phyloP scores from a whole-genome alignment of 495 filamentous ascomycete species.

The Tuber magnatum region DNA sequence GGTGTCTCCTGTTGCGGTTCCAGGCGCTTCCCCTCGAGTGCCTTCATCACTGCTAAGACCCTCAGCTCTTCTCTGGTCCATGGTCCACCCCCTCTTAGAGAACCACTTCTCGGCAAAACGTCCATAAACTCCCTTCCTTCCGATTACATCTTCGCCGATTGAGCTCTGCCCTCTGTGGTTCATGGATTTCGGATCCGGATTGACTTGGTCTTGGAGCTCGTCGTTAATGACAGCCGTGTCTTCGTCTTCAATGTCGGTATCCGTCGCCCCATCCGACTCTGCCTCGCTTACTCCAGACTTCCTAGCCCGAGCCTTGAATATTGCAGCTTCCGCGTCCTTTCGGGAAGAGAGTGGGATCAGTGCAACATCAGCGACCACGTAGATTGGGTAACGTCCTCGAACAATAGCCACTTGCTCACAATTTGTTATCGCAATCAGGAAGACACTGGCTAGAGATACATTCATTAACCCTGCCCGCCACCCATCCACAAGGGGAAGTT shows the following conservation, averaged over 20 bases:
- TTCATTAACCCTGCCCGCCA: constrained; percentile 57
- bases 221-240: constrained; percentile 39
- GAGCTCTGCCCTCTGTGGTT: constrained; percentile 46
- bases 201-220: constrained; percentile 44
- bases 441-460: constrained; percentile 62
- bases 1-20: constrained; percentile 14
- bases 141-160: constrained; percentile 77
- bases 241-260: constrained; percentile 41
- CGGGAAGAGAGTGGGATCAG: constrained; percentile 77
- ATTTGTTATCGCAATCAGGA: constrained; percentile 73
- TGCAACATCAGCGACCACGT: constrained; percentile 75
- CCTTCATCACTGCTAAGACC: constrained; percentile 49
- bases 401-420: constrained; percentile 84
- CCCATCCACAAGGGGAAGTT: not conserved
- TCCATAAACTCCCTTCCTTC: constrained; percentile 69
- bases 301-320: constrained; percentile 51
- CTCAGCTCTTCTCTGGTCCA: constrained; percentile 51
- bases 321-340: constrained; percentile 61
- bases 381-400: constrained; percentile 64
- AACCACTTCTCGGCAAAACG: constrained; percentile 87
- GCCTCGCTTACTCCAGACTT: constrained; percentile 31
- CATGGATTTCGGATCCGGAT: constrained; percentile 25
- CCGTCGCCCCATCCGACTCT: constrained; percentile 16
- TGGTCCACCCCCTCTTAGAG: constrained; percentile 68
- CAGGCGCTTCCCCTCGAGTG: constrained; percentile 23